Conservation (phyloP, 2,329 filamentous ascomycete genomes). For the Fonsecaea multimorphosa region DNA sequence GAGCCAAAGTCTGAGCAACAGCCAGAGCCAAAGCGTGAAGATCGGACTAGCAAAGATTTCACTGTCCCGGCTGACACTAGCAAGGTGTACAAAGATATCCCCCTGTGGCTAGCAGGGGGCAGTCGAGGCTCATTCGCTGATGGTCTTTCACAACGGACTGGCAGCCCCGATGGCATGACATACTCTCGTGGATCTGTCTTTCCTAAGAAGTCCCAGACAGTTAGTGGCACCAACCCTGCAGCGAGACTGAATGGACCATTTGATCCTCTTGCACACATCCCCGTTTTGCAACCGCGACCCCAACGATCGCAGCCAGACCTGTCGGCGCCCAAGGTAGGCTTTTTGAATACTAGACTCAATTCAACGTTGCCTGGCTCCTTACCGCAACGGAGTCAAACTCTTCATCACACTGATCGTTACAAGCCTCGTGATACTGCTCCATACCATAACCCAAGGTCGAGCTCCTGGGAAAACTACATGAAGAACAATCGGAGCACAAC, state of each 20-base stretch:
- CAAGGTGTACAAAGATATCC: background rate
- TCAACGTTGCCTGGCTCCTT: slow-evolving; percentile 8
- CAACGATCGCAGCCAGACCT: slow-evolving; percentile 28
- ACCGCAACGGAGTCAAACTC: slow-evolving; percentile 27
- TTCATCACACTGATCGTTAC: slow-evolving; percentile 31
- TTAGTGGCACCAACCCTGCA: slow-evolving; percentile 39
- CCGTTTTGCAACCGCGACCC: slow-evolving; percentile 21
- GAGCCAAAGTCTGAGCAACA: slow-evolving; percentile 26
- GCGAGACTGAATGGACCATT: slow-evolving; percentile 41
- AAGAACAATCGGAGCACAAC: slow-evolving; percentile 6
- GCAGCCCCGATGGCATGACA: slow-evolving; percentile 11
- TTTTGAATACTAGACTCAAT: slow-evolving; percentile 4
- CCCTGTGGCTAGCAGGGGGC: background rate
- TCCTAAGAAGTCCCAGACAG: slow-evolving; percentile 38
- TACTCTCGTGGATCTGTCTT: slow-evolving; percentile 14
- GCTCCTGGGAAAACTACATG: slow-evolving; percentile 7
- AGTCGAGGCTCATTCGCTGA: background rate
- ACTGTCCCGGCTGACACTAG: background rate
- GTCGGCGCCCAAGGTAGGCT: slow-evolving; percentile 13
- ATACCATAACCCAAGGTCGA: slow-evolving; percentile 1
- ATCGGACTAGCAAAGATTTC: background rate
- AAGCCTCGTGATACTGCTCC: slow-evolving; percentile 15
- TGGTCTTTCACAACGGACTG: slow-evolving; percentile 14
- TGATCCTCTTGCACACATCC: slow-evolving; percentile 36
- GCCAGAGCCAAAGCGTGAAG: background rate